Evolutionary conservation across 1,139 yeast species (phyloP).

Genomic region (Starmera stellimalicola): DNA sequence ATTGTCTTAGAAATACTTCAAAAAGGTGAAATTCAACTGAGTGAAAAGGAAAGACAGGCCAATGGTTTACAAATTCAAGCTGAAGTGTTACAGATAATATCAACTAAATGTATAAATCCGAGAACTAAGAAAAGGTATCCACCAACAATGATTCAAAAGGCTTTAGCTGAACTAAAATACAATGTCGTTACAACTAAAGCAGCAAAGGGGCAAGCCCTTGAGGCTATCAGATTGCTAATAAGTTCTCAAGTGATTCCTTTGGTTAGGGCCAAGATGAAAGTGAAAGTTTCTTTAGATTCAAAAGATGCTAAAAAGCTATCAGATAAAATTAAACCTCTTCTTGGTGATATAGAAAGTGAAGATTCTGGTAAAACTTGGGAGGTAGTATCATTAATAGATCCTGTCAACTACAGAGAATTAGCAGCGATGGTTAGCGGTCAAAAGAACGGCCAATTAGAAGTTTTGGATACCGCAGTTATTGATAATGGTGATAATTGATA

Average conservation of each 20-base stretch:
- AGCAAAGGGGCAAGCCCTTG: slow-evolving; percentile 84
- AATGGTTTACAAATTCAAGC: slow-evolving; percentile 69
- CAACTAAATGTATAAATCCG: slow-evolving; percentile 90
- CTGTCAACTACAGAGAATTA: slow-evolving; percentile 69
- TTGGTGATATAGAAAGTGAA: slow-evolving; percentile 49
- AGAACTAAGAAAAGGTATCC: slow-evolving; percentile 85
- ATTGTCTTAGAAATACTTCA: slow-evolving; percentile 73
- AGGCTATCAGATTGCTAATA: slow-evolving; percentile 74
- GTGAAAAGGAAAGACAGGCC: slow-evolving; percentile 85
- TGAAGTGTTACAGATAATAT: slow-evolving; percentile 74
- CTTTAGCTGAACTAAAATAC: slow-evolving; percentile 69
- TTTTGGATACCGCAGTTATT: slow-evolving; percentile 82
- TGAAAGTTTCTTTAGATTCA: slow-evolving; percentile 44
- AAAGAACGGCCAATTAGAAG: slow-evolving; percentile 61
- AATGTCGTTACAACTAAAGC: slow-evolving; percentile 72
- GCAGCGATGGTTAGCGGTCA: slow-evolving; percentile 42
- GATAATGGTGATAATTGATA: slow-evolving; percentile 37
- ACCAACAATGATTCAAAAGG: slow-evolving; percentile 87
- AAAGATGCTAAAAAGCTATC: slow-evolving; percentile 42
- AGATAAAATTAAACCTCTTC: slow-evolving; percentile 40
- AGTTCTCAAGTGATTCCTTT: slow-evolving; percentile 82
- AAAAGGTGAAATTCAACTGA: slow-evolving; percentile 89
- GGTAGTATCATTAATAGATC: slow-evolving; percentile 72
- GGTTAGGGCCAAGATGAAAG: slow-evolving; percentile 89
- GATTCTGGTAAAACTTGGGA: slow-evolving; percentile 43